A percentile compares a stretch with the other conserved stretches of the same genome.
These are phyloP conservation scores for Micractinium sp. DNA, from an alignment of 139 green algal genomes.

Conservation along the genomic window DNA sequence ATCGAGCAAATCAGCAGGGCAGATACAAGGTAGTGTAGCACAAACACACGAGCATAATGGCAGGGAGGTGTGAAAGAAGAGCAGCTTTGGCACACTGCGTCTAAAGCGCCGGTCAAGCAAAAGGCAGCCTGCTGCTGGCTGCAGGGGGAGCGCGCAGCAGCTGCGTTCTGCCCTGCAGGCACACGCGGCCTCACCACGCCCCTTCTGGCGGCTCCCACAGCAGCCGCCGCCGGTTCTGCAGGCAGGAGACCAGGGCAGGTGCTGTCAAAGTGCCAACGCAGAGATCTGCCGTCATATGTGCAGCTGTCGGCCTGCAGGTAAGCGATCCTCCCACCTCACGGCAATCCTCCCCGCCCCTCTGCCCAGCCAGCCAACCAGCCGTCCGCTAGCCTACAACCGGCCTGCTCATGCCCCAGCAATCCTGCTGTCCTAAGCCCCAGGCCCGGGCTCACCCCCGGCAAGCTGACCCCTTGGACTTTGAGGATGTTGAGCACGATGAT, in stretches of 20 bases:
- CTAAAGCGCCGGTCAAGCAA: background rate
- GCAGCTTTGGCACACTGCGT: too few species aligned
- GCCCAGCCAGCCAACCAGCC: background rate
- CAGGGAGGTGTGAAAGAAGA: too few species aligned
- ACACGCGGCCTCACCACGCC: background rate
- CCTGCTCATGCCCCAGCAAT: background rate
- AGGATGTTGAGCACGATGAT: conserved; percentile 73
- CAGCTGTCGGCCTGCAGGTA: background rate
- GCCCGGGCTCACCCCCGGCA: conserved; percentile 23
- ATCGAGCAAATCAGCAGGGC: too few species aligned
- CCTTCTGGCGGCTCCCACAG: conserved; percentile 1
- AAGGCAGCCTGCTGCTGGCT: background rate
- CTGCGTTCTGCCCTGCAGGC: too few species aligned
- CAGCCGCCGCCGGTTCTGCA: conserved; percentile 14
- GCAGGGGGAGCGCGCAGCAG: too few species aligned
- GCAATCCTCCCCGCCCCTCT: too few species aligned
- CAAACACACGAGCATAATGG: too few species aligned
- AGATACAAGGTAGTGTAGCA: too few species aligned
- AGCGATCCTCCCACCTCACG: too few species aligned
- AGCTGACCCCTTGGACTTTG: conserved; percentile 19
- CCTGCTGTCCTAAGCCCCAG: background rate
- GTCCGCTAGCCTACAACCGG: background rate
- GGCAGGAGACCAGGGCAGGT: background rate
- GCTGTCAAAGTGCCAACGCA: background rate
- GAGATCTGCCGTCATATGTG: background rate